Base-by-base conservation (phyloP, 2,329 filamentous ascomycete species). In the Drechmeria coniospora region DNA sequence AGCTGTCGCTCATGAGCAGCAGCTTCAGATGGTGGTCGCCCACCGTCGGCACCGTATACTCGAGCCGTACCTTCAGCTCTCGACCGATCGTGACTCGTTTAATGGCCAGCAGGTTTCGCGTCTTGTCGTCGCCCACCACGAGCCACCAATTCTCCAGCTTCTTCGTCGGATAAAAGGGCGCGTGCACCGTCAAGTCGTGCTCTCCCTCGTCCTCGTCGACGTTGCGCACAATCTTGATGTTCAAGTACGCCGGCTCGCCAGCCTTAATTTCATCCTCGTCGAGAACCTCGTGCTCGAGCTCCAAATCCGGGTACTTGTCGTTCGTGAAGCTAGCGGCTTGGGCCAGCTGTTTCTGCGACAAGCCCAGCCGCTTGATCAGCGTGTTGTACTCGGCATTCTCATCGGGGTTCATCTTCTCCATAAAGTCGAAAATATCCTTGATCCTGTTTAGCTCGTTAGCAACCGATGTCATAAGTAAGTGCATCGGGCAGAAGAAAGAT, bases 141-240 rank as follows among this genome's bases (percentile, higher is more conserved):
- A 98, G 60, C 90, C 90, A 98, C 86, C 86, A 98, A 49, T 90
- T 93, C 65, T 98, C 90, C 61, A 82, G 78, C 66, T 98, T 98
- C 53, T 79, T 78, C 27, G 54, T 63, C 1, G 90, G 86, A 50
- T 90, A 98, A 64, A 95, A 98, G 1, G 90, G 90, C 28, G 87
- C 86, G 49, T 95, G 86, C 2, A 95, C 92, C 2, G 75, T 77
- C 2, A 78, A 70, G 49, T 94, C 83, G 11, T 79, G 68, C 38
- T 81, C 76, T 8, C 13, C 25, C 14, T 69, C 61, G 9, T 63
- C 61, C 29, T 73, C 70, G 29, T 76, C 77, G 5, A 87, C 59
- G 44, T 92, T 84, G 18, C 90, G 79, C 42, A 82, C 74, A 36
- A 98, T 78, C 47, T 76, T 78, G 42, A 98, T 73, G 45, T 76